Evolutionary conservation across 352 stramenopile genomes (phyloP).

Genomic region (Phytopythium oedochilum): DNA sequence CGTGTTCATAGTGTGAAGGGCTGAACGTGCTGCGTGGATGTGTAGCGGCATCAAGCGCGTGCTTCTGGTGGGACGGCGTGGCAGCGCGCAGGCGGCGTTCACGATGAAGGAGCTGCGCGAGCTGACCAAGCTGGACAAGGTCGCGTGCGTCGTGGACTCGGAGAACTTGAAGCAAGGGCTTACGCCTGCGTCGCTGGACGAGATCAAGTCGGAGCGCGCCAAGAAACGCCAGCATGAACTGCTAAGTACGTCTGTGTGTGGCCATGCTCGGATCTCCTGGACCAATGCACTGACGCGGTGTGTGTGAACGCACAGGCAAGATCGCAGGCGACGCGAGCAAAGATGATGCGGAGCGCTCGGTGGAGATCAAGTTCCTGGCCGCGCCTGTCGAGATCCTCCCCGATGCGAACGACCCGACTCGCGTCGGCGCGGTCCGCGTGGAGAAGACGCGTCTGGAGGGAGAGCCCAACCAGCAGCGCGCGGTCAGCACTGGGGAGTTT

Average conservation of each 20-base stretch:
- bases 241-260: conserved; percentile 25
- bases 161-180: conserved; percentile 86
- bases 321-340: conserved; percentile 33
- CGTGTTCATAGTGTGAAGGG: too few species aligned
- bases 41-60: conserved; percentile 77
- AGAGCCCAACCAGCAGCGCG: conserved; percentile 69
- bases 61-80: conserved; percentile 90
- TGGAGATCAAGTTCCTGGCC: conserved; percentile 91
- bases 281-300: not conserved
- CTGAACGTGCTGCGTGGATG: too few species aligned
- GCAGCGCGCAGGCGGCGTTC: conserved; percentile 95
- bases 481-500: conserved; percentile 83
- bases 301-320: conserved; percentile 19
- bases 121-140: conserved; percentile 76
- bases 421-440: conserved; percentile 69
- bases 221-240: conserved; percentile 86
- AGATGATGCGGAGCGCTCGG: conserved; percentile 27
- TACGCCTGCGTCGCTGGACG: conserved; percentile 78
- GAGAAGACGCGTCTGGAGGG: conserved; percentile 89
- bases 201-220: conserved; percentile 81
- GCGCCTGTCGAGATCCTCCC: conserved; percentile 76
- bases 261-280: not conserved
- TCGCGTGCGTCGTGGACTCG: conserved; percentile 82
- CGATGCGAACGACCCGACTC: conserved; percentile 33
- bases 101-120: conserved; percentile 97